These are phyloP conservation scores for Ganoderma resinaceum DNA, from an alignment of 1,284 basidiomycete species.

Conservation along the genomic window DNA sequence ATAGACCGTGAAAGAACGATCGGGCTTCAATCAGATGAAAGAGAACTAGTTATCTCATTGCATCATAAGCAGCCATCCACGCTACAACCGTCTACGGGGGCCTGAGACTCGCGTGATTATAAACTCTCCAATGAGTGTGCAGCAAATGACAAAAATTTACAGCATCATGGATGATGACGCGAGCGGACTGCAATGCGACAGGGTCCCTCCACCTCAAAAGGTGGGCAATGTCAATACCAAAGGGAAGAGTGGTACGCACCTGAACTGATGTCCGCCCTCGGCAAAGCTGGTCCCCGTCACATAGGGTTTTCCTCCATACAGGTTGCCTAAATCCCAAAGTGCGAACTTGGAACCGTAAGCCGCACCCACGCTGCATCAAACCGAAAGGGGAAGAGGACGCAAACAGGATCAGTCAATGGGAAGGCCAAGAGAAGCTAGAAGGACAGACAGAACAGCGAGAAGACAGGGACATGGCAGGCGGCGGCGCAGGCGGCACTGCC, in stretches of 20 bases:
- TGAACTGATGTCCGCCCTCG: slow-evolving; percentile 71
- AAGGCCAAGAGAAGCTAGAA: slow-evolving; percentile 19
- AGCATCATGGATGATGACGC: not conserved
- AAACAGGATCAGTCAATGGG: slow-evolving; percentile 21
- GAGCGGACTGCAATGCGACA: not conserved
- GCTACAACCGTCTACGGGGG: not conserved
- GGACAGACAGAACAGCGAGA: slow-evolving; percentile 3
- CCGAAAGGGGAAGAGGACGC: not conserved
- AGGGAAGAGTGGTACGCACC: slow-evolving; percentile 49
- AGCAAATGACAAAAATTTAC: not conserved
- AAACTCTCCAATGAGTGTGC: not conserved
- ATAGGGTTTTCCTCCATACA: slow-evolving; percentile 75
- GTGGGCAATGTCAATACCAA: slow-evolving; percentile 13
- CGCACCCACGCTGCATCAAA: slow-evolving; percentile 66
- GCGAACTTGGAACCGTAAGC: slow-evolving; percentile 72
- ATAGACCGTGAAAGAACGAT: not conserved
- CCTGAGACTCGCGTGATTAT: not conserved
- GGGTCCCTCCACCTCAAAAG: not conserved
- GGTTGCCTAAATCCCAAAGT: slow-evolving; percentile 75
- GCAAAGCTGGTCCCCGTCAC: slow-evolving; percentile 64
- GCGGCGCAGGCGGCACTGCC: not conserved
- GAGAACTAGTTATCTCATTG: not conserved
- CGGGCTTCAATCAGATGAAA: not conserved
- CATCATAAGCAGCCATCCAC: not conserved
- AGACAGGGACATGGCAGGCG: not conserved